phyloP scores from a whole-genome alignment of 176 grass and related monocot genomes.

The Oryza meridionalis region DNA sequence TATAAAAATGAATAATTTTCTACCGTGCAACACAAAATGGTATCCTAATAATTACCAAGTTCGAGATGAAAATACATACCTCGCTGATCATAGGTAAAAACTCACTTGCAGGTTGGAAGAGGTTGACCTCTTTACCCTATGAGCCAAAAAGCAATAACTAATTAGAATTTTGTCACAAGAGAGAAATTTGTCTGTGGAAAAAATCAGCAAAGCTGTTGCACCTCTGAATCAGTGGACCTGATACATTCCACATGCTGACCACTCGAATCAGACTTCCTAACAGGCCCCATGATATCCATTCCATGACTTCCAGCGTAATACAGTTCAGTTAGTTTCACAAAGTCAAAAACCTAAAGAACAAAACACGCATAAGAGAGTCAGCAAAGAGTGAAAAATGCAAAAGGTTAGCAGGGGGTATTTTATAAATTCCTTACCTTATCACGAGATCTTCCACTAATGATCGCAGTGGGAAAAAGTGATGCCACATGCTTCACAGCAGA shows the following conservation, averaged over 20 bases:
- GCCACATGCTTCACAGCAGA: slow-evolving; percentile 71
- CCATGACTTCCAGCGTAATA: slow-evolving; percentile 94
- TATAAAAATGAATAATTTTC: slow-evolving; percentile 23
- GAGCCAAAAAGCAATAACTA: slow-evolving; percentile 2
- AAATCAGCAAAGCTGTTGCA: slow-evolving; percentile 43
- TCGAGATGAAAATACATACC: slow-evolving; percentile 41
- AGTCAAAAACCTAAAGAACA: slow-evolving; percentile 77
- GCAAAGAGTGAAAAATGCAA: not conserved
- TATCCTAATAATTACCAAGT: slow-evolving; percentile 33
- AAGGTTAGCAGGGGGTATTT: not conserved
- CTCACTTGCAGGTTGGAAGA: slow-evolving; percentile 94
- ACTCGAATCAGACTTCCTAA: slow-evolving; percentile 48
- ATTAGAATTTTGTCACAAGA: slow-evolving; percentile 19
- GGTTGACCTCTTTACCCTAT: slow-evolving; percentile 82
- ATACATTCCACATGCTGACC: slow-evolving; percentile 58
- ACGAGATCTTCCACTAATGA: slow-evolving; percentile 91
- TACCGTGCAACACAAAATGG: slow-evolving; percentile 28
- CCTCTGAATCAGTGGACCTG: slow-evolving; percentile 65
- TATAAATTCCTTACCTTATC: slow-evolving; percentile 71
- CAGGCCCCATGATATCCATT: slow-evolving; percentile 96
- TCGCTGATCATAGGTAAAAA: slow-evolving; percentile 91
- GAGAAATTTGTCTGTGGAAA: not conserved
- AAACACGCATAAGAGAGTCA: not conserved
- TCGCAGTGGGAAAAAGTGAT: slow-evolving; percentile 80
- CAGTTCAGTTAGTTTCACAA: slow-evolving; percentile 87